A percentile compares a stretch with the other conserved stretches of the same genome.
Evolutionary conservation across 2,329 filamentous ascomycete genomes (phyloP).

Genomic region (Neonectria sp.): DNA sequence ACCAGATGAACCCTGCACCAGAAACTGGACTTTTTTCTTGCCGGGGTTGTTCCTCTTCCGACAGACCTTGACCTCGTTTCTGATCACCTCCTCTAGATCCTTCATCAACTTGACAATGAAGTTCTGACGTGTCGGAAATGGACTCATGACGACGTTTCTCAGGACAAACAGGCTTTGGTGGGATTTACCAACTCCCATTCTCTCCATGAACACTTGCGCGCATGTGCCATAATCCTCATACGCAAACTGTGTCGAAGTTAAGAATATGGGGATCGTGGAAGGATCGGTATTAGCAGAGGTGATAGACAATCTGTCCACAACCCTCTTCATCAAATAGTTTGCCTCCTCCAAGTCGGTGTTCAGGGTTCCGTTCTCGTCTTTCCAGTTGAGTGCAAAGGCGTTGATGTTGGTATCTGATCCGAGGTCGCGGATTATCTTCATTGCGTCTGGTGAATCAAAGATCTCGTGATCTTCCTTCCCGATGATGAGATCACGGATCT

Average conservation of each 20-base stretch:
- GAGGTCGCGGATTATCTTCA: slow-evolving; percentile 56
- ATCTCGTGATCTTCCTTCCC: slow-evolving; percentile 55
- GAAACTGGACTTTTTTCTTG: slow-evolving; percentile 54
- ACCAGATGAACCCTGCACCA: slow-evolving; percentile 53
- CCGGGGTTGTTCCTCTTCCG: slow-evolving; percentile 54
- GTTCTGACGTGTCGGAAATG: slow-evolving; percentile 57
- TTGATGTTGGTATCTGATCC: slow-evolving; percentile 66
- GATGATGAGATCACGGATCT: slow-evolving; percentile 57
- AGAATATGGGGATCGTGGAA: slow-evolving; percentile 58
- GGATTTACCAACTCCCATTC: slow-evolving; percentile 54
- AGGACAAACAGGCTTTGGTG: slow-evolving; percentile 59
- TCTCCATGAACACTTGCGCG: slow-evolving; percentile 57
- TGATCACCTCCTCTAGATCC: slow-evolving; percentile 50
- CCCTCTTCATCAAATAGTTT: slow-evolving; percentile 63
- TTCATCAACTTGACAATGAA: slow-evolving; percentile 57
- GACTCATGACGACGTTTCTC: slow-evolving; percentile 65
- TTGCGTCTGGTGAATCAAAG: slow-evolving; percentile 51
- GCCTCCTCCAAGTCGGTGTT: slow-evolving; percentile 63
- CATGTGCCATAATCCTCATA: slow-evolving; percentile 59
- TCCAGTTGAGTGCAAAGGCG: slow-evolving; percentile 61
- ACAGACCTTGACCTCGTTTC: slow-evolving; percentile 48
- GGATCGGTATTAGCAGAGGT: slow-evolving; percentile 57
- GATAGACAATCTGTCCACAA: slow-evolving; percentile 60
- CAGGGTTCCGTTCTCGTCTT: slow-evolving; percentile 53
- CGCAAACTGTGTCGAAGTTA: slow-evolving; percentile 61